phyloP scores from a whole-genome alignment of 495 filamentous ascomycete genomes.

The Paragyromitra xinjiangensis region DNA sequence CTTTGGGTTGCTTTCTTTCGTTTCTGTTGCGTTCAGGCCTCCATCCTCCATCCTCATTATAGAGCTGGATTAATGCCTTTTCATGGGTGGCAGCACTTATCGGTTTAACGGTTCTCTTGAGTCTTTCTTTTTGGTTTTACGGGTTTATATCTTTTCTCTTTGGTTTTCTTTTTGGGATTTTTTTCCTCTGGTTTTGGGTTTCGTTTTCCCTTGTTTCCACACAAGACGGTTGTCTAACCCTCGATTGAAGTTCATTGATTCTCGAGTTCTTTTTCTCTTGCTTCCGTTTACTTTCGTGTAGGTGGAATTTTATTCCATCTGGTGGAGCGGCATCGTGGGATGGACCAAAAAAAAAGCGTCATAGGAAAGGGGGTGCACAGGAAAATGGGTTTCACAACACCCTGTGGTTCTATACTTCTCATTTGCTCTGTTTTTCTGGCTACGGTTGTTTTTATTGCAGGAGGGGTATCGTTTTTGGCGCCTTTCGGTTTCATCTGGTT shows the following conservation, averaged over 20 bases:
- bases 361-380: conserved; percentile 32
- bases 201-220: conserved; percentile 27
- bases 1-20: conserved; percentile 22
- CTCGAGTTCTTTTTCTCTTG: conserved; percentile 10
- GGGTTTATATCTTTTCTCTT: conserved; percentile 32
- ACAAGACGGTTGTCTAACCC: conserved; percentile 9
- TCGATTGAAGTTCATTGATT: conserved; percentile 35
- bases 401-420: conserved; percentile 31
- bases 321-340: conserved; percentile 25
- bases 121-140: conserved; percentile 34
- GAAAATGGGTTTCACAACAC: conserved; percentile 41
- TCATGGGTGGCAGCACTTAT: conserved; percentile 41
- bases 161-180: conserved; percentile 40
- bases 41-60: conserved; percentile 14
- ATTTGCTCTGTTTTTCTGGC: conserved; percentile 33
- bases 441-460: conserved; percentile 47
- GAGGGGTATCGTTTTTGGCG: conserved; percentile 54
- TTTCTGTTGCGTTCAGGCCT: conserved; percentile 12
- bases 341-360: conserved; percentile 15
- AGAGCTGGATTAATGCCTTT: conserved; percentile 48
- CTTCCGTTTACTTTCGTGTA: conserved; percentile 20
- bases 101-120: conserved; percentile 35
- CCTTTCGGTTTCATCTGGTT: conserved; percentile 50
- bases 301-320: conserved; percentile 31
- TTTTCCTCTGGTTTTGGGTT: conserved; percentile 18